phyloP scores from a whole-genome alignment of 2,329 filamentous ascomycete species.

The Balansia obtecta region DNA sequence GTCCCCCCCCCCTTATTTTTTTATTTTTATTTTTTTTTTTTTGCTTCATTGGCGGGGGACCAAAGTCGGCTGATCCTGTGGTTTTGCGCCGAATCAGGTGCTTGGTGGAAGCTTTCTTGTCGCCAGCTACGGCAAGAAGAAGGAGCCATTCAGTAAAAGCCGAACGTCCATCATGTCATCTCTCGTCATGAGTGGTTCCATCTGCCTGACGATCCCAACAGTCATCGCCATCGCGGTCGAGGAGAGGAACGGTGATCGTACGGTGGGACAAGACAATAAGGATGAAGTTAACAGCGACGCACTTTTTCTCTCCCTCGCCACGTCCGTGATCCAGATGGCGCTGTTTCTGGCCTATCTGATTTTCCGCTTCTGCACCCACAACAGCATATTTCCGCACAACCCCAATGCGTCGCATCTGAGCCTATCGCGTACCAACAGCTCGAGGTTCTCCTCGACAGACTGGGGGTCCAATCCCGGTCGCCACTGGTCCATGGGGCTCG shows the following conservation, averaged over 20 bases:
- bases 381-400: slow-evolving; percentile 7
- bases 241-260: neutral
- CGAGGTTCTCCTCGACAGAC: neutral
- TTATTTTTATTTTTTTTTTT: too few relatives aligned
- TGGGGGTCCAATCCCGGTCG: neutral
- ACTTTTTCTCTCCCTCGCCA: slow-evolving; percentile 8
- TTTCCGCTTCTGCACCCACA: slow-evolving; percentile 9
- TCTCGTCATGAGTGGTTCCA: slow-evolving; percentile 9
- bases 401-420: neutral
- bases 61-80: neutral
- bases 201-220: slow-evolving; percentile 9
- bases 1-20: too few relatives aligned
- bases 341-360: slow-evolving; percentile 9
- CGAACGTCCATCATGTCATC: slow-evolving; percentile 10
- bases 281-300: slow-evolving; percentile 3
- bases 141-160: slow-evolving; percentile 8
- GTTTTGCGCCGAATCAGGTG: slow-evolving; percentile 2
- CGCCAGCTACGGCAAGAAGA: slow-evolving; percentile 9
- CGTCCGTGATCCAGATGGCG: slow-evolving; percentile 6
- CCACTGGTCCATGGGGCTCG: neutral
- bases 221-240: slow-evolving; percentile 7
- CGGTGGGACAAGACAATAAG: neutral
- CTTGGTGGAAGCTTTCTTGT: slow-evolving; percentile 9
- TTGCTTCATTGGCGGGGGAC: neutral
- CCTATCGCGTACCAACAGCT: neutral